These are phyloP conservation scores for Globisporangium irregulare DNA, from an alignment of 352 stramenopile species.

Conservation along the genomic window DNA sequence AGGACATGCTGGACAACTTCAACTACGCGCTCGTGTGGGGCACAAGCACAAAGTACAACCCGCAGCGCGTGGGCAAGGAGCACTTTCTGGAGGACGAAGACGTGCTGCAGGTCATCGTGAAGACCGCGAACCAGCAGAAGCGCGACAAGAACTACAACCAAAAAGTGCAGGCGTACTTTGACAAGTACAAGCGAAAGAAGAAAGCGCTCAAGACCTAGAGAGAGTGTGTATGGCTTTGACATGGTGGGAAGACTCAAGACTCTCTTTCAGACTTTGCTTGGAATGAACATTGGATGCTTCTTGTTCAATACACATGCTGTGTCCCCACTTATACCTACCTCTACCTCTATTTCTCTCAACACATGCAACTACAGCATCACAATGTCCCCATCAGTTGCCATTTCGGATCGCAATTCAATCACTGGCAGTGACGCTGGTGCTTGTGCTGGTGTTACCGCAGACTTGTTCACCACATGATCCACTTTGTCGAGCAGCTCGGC, in stretches of 20 bases:
- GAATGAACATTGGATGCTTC: background rate
- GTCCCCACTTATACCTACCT: background rate
- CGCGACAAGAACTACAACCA: slow-evolving; percentile 97
- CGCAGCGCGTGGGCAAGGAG: slow-evolving; percentile 93
- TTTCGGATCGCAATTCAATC: background rate
- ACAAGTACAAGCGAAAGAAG: slow-evolving; percentile 96
- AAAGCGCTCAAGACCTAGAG: slow-evolving; percentile 89
- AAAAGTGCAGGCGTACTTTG: slow-evolving; percentile 94
- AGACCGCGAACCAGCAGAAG: slow-evolving; percentile 98
- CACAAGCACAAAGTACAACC: slow-evolving; percentile 97
- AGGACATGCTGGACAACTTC: slow-evolving; percentile 94
- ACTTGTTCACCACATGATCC: slow-evolving; percentile 17
- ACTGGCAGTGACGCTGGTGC: background rate
- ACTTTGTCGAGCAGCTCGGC: slow-evolving; percentile 37
- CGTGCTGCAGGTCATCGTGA: slow-evolving; percentile 97
- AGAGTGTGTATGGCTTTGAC: background rate
- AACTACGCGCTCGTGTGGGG: slow-evolving; percentile 99
- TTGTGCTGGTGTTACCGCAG: background rate
- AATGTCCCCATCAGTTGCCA: slow-evolving; percentile 19
- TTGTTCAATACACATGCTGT: background rate
- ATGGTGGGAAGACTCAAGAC: background rate
- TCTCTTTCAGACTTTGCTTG: background rate
- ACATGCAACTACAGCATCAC: slow-evolving; percentile 1
- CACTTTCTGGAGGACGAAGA: slow-evolving; percentile 98
- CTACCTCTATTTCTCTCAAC: background rate